Evolutionary conservation across 169 alveolate species (phyloP).

Genomic region (Babesia ovis): DNA sequence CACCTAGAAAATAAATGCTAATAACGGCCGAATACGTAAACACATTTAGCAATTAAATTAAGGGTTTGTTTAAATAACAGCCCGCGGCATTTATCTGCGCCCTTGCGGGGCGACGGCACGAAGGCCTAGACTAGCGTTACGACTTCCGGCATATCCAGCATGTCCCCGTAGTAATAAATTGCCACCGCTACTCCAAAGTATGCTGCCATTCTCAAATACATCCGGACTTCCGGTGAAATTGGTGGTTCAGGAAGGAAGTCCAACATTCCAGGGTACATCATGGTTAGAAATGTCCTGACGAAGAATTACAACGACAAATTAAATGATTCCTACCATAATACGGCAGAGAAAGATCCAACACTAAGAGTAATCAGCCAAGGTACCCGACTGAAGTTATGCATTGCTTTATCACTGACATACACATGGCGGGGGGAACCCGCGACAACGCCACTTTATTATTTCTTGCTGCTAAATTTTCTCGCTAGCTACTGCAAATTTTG

Average conservation of each 20-base stretch:
- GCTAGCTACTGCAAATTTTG: too few relatives aligned
- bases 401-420: not conserved
- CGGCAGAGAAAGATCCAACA: not conserved
- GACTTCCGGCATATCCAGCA: conserved; percentile 79
- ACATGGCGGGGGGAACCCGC: not conserved
- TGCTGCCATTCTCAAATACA: conserved; percentile 70
- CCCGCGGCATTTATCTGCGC: too few relatives aligned
- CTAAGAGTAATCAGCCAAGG: not conserved
- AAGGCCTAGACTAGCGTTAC: conserved; percentile 1
- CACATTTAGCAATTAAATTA: not conserved
- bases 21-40: not conserved
- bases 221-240: conserved; percentile 66
- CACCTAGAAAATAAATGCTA: too few relatives aligned
- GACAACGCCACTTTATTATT: not conserved
- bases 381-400: not conserved
- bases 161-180: conserved; percentile 76
- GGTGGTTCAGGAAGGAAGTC: conserved; percentile 71
- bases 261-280: conserved; percentile 82
- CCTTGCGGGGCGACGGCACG: too few relatives aligned
- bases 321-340: not conserved
- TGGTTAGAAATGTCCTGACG: conserved; percentile 18
- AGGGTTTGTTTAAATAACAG: too few relatives aligned
- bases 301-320: not conserved
- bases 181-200: conserved; percentile 70
- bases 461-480: not conserved